Evolutionary conservation across 768 basidiomycete genomes (phyloP).

Genomic region (Suillus bovinus): DNA sequence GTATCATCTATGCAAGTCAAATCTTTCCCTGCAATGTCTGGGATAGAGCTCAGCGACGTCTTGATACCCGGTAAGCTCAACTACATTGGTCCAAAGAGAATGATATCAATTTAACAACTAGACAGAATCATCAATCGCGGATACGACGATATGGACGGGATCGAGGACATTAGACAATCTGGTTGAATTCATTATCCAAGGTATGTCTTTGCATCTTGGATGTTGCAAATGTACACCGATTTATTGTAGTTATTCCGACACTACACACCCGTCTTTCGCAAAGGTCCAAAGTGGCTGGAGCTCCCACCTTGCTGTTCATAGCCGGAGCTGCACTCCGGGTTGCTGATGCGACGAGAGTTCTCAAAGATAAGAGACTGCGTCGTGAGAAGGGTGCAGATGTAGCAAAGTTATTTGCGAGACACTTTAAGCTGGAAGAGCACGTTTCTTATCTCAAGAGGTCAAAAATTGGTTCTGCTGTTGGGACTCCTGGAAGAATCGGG

Average conservation of each 20-base stretch:
- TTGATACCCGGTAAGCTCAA: constrained; percentile 69
- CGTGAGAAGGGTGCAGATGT: constrained; percentile 89
- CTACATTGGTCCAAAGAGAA: constrained; percentile 15
- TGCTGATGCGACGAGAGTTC: constrained; percentile 78
- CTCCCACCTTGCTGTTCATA: constrained; percentile 85
- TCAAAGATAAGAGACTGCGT: constrained; percentile 66
- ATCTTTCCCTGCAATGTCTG: constrained; percentile 65
- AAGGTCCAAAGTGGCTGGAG: constrained; percentile 72
- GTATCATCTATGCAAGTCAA: constrained; percentile 67
- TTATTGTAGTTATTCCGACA: constrained; percentile 58
- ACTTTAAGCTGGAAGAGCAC: constrained; percentile 90
- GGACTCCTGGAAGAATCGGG: constrained; percentile 89
- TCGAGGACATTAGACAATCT: constrained; percentile 72
- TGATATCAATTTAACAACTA: constrained; percentile 49
- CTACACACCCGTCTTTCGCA: constrained; percentile 73
- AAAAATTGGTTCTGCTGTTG: constrained; percentile 86
- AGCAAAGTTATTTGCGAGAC: constrained; percentile 94
- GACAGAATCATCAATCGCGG: constrained; percentile 71
- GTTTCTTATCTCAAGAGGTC: constrained; percentile 80
- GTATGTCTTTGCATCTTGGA: constrained; percentile 40
- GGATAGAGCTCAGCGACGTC: constrained; percentile 79
- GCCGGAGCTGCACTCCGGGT: constrained; percentile 90
- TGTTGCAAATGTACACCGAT: background rate
- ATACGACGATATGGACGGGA: constrained; percentile 73
- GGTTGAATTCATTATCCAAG: constrained; percentile 72